phyloP scores from a whole-genome alignment of 257 asterid genomes.

The Mentha longifolia region DNA sequence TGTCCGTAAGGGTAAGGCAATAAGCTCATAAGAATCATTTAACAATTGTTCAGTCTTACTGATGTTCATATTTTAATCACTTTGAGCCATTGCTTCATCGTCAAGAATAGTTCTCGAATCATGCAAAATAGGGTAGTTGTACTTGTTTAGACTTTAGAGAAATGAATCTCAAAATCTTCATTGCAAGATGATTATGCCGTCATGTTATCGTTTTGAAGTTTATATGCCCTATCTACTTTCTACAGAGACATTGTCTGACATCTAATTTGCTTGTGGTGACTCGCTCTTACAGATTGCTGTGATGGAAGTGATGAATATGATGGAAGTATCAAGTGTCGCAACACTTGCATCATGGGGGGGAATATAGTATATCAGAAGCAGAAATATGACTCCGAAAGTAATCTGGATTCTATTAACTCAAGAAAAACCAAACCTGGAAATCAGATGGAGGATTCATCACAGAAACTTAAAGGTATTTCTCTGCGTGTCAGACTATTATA shows the following conservation, averaged over 20 bases:
- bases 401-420: conserved; percentile 36
- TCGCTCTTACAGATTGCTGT: conserved; percentile 72
- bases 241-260: conserved; percentile 14
- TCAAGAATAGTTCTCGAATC: too few relatives aligned
- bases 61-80: not conserved
- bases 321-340: conserved; percentile 65
- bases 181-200: conserved; percentile 3
- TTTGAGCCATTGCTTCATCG: not conserved
- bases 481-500: not conserved
- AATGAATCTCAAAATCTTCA: conserved; percentile 19
- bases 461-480: conserved; percentile 58
- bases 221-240: not conserved
- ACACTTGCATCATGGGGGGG: conserved; percentile 89
- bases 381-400: conserved; percentile 38
- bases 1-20: not conserved
- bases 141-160: not conserved
- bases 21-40: conserved; percentile 4
- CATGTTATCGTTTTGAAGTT: conserved; percentile 10
- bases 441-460: conserved; percentile 49
- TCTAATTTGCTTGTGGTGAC: conserved; percentile 29
- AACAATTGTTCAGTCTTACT: not conserved
- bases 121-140: too few relatives aligned
- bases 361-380: conserved; percentile 56
- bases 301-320: conserved; percentile 98
- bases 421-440: conserved; percentile 46